Evolutionary conservation across 75 land plant genomes (phyloP), one percentile per base, ranked within the genome.

Genomic region (Pinus tabuliformis): DNA sequence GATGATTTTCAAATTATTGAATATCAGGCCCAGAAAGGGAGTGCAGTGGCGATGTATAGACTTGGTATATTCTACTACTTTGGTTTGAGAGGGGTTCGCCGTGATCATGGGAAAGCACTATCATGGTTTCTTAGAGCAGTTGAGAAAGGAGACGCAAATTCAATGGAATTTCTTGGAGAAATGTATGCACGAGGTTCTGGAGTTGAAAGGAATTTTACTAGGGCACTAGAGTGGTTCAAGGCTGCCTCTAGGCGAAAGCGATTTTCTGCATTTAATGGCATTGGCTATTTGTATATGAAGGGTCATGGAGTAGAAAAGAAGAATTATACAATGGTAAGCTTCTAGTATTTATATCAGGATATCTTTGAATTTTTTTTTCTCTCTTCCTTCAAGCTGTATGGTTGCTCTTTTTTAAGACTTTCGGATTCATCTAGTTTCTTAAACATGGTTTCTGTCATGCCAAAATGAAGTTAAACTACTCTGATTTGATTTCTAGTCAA

Each of bases 131-230:
- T 74, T 18, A 96, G 89, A 81, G 93, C 99, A 39, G 95, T 87
- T 36, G 95, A 96, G 64, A 92, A 89, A 80, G 95, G 98, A 6
- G 98, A 96, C 30, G 77, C 88, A 22, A 82, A 78, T 70, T 87
- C 99, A 1, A 86, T 96, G 95, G 99, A 96, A 80, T 84, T 92
- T 76, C 91, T 96, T 59, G 99, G 99, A 37, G 99, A 96, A 82
- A 94, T 96, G 11, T 96, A 91, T 83, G 99, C 97, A 5, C 82
- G 91, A 62, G 99, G 99, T 62, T 94, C 86, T 80, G 99, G 97
- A 13, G 97, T 96, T 37, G 95, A 94, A 77, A 90, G 92, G 83
- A 92, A 96, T 76, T 96, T 90, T 72, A 92, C 95, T 6, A 89
- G 82, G 77, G 97, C 99, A 3, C 73, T 90, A 33, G 91, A 94